Base-by-base conservation (phyloP, 208 protist genomes). In the Spongospora subterranea region DNA sequence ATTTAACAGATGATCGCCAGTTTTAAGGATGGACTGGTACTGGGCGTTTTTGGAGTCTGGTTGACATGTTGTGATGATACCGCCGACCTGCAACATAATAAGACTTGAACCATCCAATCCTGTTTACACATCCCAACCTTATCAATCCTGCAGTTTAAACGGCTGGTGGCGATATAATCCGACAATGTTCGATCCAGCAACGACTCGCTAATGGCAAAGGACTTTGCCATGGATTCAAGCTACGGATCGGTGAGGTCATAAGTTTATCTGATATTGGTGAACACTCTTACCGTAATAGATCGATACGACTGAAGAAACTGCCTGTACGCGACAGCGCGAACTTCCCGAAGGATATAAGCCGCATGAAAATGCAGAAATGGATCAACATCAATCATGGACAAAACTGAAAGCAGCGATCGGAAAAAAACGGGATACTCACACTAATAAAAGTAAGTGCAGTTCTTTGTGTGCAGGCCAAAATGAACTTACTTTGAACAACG, bases 251-350 rank as follows among this genome's bases (percentile, higher is more conserved):
- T 60, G 6, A 6, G 71, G 17, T 35, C 6, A 82, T 82, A 20
- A 82, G 71, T 17, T 20, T 13, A 35, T n/a, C n/a, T n/a, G n/a
- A n/a, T n/a, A n/a, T n/a, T n/a, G n/a, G n/a, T n/a, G 29, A 65
- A 17, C 17, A 65, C 6, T 45, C 71, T 6, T 82, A 82, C 71
- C 17, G 71, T 82, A 20, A 89, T 50, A 92, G 96, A 98, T 92
- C 96, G 96, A 95, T 99, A 99, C 1, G 97, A 98, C 92, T 99
- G 97, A n/a, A 99, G 96, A 92, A 98, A 99, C 96, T 99, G 98
- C 60, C 94, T 96, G 92, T 99, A 99, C 45, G 98, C 97, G 11
- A 97, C 91, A 46, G 99, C 96, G 50, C 98, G 96, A 92, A 99
- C 95, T 93, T 99, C 98, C 66, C 98, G 96, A 82, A 97, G 97